These are phyloP conservation scores for Akebia trifoliata DNA, from an alignment of 164 flowering plant species.

Conservation along the genomic window DNA sequence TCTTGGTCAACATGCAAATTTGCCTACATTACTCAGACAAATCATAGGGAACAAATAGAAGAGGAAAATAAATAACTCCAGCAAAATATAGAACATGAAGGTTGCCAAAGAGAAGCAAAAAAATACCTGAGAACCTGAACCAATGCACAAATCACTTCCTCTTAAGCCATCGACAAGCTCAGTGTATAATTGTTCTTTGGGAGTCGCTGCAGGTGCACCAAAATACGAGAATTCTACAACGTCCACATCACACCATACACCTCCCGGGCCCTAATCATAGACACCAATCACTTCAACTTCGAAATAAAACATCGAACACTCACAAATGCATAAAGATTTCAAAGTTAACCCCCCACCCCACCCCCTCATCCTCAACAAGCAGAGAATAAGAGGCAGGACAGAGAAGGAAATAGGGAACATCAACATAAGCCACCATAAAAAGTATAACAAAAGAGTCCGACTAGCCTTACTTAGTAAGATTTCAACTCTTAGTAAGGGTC, in stretches of 20 bases:
- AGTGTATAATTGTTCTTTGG: slow-evolving; percentile 76
- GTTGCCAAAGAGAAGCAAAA: slow-evolving; percentile 8
- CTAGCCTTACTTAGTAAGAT: no score
- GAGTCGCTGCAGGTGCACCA: slow-evolving; percentile 88
- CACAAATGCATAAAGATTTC: slow-evolving; percentile 1
- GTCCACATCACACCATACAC: slow-evolving; percentile 96
- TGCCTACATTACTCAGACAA: background rate
- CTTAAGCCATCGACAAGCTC: slow-evolving; percentile 92
- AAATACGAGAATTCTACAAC: slow-evolving; percentile 90
- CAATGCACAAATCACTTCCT: slow-evolving; percentile 77
- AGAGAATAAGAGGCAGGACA: background rate
- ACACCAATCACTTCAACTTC: slow-evolving; percentile 11
- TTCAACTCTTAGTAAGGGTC: no score
- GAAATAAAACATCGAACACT: background rate
- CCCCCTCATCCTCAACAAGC: background rate
- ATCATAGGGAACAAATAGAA: background rate
- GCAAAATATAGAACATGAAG: background rate
- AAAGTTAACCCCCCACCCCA: background rate
- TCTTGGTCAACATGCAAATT: no score
- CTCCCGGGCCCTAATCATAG: slow-evolving; percentile 78
- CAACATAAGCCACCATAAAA: background rate
- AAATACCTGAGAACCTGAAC: slow-evolving; percentile 90
- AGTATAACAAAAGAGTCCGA: no score
- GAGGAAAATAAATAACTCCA: background rate
- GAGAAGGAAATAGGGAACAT: background rate